Conservation (phyloP, 805 yeast species). For the Kazachstania viticola region DNA sequence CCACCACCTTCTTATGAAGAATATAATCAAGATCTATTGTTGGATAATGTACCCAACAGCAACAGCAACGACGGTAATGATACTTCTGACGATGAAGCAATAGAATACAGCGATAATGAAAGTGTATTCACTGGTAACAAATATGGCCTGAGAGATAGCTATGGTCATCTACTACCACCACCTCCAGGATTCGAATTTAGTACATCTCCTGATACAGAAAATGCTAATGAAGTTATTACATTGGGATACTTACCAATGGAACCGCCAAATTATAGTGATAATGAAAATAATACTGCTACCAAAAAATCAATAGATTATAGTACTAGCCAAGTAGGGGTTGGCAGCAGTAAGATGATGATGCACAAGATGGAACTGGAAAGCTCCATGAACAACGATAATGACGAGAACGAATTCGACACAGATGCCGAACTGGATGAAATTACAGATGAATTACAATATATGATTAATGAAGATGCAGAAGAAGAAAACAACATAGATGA, state of each 20-base stretch:
- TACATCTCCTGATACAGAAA: slow-evolving; percentile 12
- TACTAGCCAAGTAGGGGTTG: no score
- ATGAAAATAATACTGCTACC: slow-evolving; percentile 1
- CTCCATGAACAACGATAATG: not conserved
- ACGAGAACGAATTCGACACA: not conserved
- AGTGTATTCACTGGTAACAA: slow-evolving; percentile 19
- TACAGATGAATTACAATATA: slow-evolving; percentile 5
- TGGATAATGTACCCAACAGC: slow-evolving; percentile 55
- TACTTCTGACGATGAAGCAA: slow-evolving; percentile 29
- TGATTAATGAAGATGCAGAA: slow-evolving; percentile 5
- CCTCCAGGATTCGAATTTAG: slow-evolving; percentile 30
- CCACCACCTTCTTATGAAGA: slow-evolving; percentile 91
- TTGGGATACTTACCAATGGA: slow-evolving; percentile 27
- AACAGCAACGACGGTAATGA: no score
- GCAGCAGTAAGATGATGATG: slow-evolving; percentile 1
- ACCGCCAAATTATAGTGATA: slow-evolving; percentile 30
- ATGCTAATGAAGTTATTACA: slow-evolving; percentile 23
- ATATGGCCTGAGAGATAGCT: slow-evolving; percentile 12
- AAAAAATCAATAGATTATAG: not conserved
- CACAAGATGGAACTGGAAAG: slow-evolving; percentile 1
- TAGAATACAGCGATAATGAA: slow-evolving; percentile 20
- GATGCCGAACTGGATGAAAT: slow-evolving; percentile 3
- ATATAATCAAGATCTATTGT: slow-evolving; percentile 62
- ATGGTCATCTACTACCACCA: slow-evolving; percentile 25
- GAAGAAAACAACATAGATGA: no score